Conservation (phyloP, 169 alveolate genomes). For the Babesia sp. region DNA sequence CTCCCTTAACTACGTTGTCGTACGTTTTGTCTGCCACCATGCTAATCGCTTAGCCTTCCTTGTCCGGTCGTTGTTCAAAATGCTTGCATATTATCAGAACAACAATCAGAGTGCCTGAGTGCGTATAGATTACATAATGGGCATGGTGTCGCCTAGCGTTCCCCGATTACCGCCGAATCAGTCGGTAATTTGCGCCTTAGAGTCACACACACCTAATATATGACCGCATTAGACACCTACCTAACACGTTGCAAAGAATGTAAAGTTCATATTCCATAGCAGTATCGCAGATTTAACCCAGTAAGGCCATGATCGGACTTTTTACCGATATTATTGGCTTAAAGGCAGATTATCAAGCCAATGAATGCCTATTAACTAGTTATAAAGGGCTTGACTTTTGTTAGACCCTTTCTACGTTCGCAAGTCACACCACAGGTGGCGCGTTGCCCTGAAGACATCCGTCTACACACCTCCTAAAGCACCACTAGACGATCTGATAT, state of each 20-base stretch:
- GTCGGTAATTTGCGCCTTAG: no score
- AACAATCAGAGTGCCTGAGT: neutral
- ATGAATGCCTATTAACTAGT: no score
- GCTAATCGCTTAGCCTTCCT: neutral
- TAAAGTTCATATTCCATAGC: conserved; percentile 50
- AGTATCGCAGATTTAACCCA: neutral
- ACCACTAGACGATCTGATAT: neutral
- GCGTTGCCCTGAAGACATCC: neutral
- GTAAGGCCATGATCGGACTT: neutral
- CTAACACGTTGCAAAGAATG: conserved; percentile 17
- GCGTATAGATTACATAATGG: no score
- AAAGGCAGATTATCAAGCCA: no score
- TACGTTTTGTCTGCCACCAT: conserved; percentile 48
- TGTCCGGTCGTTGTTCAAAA: neutral
- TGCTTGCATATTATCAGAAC: conserved; percentile 20
- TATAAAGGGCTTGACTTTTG: neutral
- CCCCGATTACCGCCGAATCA: neutral
- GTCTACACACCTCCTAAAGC: neutral
- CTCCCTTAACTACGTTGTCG: conserved; percentile 52
- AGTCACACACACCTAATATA: no score
- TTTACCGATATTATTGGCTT: no score
- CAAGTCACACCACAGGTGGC: neutral
- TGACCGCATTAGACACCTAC: no score
- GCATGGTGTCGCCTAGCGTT: neutral
- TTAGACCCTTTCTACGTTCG: neutral